Evolutionary conservation across 305 asterid species (phyloP).

Genomic region (Euphrasia arctica): DNA sequence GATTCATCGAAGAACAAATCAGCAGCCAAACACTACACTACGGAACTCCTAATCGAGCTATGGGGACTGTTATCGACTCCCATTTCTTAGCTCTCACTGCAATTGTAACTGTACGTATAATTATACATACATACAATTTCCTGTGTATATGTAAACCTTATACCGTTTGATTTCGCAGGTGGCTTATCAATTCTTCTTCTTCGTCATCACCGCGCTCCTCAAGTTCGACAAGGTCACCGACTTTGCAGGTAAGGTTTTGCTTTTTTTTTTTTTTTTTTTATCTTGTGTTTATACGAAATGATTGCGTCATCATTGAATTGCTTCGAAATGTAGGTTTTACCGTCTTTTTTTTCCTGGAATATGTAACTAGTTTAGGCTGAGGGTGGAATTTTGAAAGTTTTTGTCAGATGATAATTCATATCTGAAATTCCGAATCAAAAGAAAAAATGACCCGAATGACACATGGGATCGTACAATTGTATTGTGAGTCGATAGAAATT

Average conservation of each 20-base stretch:
- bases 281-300: slow-evolving; percentile 11
- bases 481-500: no score
- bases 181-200: slow-evolving; percentile 78
- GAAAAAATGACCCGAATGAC: no score
- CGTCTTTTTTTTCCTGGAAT: not conserved
- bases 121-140: not conserved
- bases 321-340: not conserved
- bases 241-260: slow-evolving; percentile 81
- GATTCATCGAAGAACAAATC: no score
- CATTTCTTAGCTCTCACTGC: slow-evolving; percentile 89
- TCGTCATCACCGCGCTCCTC: slow-evolving; percentile 76
- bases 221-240: slow-evolving; percentile 90
- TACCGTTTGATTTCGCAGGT: slow-evolving; percentile 52
- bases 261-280: not conserved
- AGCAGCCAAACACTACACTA: not conserved
- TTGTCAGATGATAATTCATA: no score
- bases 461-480: no score
- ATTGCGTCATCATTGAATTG: slow-evolving; percentile 11
- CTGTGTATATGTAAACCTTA: not conserved
- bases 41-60: not conserved
- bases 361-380: not conserved
- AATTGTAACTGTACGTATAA: slow-evolving; percentile 64
- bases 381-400: not conserved
- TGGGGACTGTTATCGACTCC: slow-evolving; percentile 66
- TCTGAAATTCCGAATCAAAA: no score